Evolutionary conservation across 176 grass and related monocot species (phyloP), one percentile per base, ranked within the genome.

Genomic region (Elaeis guineensis): DNA sequence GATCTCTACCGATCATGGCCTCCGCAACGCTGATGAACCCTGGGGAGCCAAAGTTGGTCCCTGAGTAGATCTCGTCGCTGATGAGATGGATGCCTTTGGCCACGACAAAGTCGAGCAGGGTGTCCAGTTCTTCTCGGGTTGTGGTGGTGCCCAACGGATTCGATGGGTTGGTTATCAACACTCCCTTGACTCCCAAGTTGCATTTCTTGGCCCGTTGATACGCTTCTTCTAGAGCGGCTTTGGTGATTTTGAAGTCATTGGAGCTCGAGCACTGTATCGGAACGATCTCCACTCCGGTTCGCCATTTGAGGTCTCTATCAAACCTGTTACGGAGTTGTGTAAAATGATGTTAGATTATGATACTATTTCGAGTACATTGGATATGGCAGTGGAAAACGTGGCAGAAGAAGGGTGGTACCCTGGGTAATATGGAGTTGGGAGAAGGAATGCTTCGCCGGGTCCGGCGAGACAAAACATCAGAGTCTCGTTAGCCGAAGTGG

Each of bases 41-140:
- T 3, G 12, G 1, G 5, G 49, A 21, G 0, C 8, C 49, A 39
- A 65, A 65, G 49, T 12, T 26, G 63, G 63, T 65, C 30, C 63
- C 63, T 7, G 63, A 51, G 63, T 65, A 65, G 21, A 65, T 65
- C 63, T 65, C 63, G 63, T 65, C 63, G 49, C 63, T 28, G 49
- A 65, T 52, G 6, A 65, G 48, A 39, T 65, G 63, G 49, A 65
- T 52, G 49, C 19, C 63, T 23, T 52, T 65, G 50, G 63, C 21
- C 21, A 52, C n/a, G 49, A n/a, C 63, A 17, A 65, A 65, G 49
- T 65, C 63, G 63, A 65, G 4, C 9, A 65, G 63, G 21, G 49
- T 25, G 22, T 52, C 49, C 16, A 65, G 22, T 39, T 65, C 63
- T 20, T 1, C 4, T 22, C 49, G 49, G 21, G 48, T 52, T 6